phyloP scores from a whole-genome alignment of 225 moss, liverwort and hornwort species.

The Bryoerythrophyllum caledonicum region DNA sequence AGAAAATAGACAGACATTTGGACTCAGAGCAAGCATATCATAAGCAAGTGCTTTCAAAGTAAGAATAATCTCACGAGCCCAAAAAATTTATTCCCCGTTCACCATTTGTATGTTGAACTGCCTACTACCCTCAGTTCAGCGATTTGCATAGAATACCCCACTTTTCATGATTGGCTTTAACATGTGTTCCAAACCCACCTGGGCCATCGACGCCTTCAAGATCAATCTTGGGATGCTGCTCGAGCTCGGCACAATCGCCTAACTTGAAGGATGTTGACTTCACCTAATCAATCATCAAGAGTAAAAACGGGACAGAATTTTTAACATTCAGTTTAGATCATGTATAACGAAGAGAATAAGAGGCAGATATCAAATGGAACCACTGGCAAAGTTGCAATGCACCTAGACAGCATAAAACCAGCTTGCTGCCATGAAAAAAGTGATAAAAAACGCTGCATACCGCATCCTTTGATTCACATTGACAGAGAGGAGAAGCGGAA shows the following conservation, averaged over 20 bases:
- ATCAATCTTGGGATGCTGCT: conserved; percentile 10
- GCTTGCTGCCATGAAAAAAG: too few species aligned
- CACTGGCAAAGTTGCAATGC: neutral
- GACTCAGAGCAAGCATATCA: too few species aligned
- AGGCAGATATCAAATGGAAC: neutral
- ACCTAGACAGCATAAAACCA: too few species aligned
- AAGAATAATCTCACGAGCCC: too few species aligned
- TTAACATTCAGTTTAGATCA: neutral
- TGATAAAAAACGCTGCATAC: conserved; percentile 24
- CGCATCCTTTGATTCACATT: conserved; percentile 19
- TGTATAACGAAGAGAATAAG: neutral
- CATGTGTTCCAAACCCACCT: conserved; percentile 16
- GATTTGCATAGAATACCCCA: too few species aligned
- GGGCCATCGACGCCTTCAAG: conserved; percentile 11
- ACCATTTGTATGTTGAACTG: too few species aligned
- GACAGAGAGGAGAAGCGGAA: conserved; percentile 18
- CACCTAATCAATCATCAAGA: conserved; percentile 26
- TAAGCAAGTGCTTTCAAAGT: too few species aligned
- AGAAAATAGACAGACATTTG: too few species aligned
- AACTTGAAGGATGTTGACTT: conserved; percentile 10
- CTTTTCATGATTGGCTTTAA: too few species aligned
- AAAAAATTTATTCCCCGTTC: too few species aligned
- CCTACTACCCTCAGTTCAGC: too few species aligned
- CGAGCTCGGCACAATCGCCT: conserved; percentile 19
- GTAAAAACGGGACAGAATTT: neutral